phyloP scores from a whole-genome alignment of 805 yeast species.

The Yarrowia osloensis region DNA sequence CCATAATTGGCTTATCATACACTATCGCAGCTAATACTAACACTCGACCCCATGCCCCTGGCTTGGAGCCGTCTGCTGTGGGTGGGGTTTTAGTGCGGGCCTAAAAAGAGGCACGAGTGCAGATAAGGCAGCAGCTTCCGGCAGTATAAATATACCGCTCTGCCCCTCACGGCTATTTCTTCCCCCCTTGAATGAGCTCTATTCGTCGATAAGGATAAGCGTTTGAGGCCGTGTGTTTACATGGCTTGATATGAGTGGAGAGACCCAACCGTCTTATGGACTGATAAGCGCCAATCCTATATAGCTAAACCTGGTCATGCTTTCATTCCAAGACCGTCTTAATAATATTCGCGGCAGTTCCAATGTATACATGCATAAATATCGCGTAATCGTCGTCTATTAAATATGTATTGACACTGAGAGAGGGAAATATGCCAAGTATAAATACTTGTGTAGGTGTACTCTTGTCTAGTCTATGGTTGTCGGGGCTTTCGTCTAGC shows the following conservation, averaged over 20 bases:
- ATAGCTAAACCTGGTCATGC: neutral
- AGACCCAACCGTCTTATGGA: neutral
- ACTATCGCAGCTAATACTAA: conserved; percentile 19
- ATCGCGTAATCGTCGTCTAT: neutral
- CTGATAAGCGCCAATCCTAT: neutral
- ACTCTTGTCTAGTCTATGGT: conserved; percentile 16
- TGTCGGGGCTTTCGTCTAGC: conserved; percentile 8
- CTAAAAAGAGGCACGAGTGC: neutral
- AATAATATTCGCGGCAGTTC: neutral
- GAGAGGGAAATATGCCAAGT: neutral
- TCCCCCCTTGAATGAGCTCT: neutral
- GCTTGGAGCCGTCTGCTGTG: neutral
- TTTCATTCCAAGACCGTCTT: neutral
- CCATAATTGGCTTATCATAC: conserved; percentile 22
- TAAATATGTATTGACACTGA: conserved; percentile 6
- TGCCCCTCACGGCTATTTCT: neutral
- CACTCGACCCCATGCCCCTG: neutral
- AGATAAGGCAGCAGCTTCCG: neutral
- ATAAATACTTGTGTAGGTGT: neutral
- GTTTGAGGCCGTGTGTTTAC: neutral
- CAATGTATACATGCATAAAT: too few relatives aligned
- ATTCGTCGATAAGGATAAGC: neutral
- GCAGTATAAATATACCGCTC: neutral
- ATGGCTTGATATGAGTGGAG: conserved; percentile 1
- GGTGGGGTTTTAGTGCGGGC: neutral